Evolutionary conservation across 2,329 filamentous ascomycete genomes (phyloP), one percentile per base, ranked within the genome.

Genomic region (Tolypocladium nubicola): DNA sequence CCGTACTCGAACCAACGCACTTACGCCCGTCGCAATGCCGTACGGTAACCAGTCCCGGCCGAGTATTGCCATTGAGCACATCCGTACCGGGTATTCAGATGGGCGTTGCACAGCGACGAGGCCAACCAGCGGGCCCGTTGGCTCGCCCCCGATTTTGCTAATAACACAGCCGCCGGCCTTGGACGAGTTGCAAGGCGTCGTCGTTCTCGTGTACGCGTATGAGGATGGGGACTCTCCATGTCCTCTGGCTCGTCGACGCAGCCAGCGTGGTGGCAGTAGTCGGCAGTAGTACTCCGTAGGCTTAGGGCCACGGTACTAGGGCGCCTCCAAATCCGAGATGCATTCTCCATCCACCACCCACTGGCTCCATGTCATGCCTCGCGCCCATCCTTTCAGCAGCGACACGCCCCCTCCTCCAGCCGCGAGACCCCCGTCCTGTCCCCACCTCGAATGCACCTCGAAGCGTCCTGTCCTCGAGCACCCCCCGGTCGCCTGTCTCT

Each of bases 381-480:
- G 47, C 47, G 30, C 30, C 45, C 47, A 50, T 35, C 26, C 14
- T n/a, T n/a, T 49, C 26, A 33, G 26, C 47, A n/a, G 16, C 26
- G n/a, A 41, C 52, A 53, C 52, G 52, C 52, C 53, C 52, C 47
- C 50, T 55, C 56, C 56, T 35, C 52, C 26, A 50, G 40, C 54
- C 52, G 54, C 41, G 7, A 53, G 14, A 39, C 52, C 37, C 37
- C 56, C 30, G 39, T 35, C 50, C 40, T 30, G 19, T 53, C 58
- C 40, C 56, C 59, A 55, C 54, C 26, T 19, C 49, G 39, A 45
- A 26, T 37, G 41, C 52, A 47, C 56, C 54, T 55, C 45, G 54
- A 49, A 49, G 26, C 26, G 47, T 33, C 45, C 45, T 33, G 45
- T 33, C 45, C 45, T 49, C 14, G 14, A 49, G n/a, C 26, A 33